Evolutionary conservation across 371 early-diverging fungal genomes (phyloP), one percentile per base, ranked within the genome.

Genomic region (Mucor indicus): DNA sequence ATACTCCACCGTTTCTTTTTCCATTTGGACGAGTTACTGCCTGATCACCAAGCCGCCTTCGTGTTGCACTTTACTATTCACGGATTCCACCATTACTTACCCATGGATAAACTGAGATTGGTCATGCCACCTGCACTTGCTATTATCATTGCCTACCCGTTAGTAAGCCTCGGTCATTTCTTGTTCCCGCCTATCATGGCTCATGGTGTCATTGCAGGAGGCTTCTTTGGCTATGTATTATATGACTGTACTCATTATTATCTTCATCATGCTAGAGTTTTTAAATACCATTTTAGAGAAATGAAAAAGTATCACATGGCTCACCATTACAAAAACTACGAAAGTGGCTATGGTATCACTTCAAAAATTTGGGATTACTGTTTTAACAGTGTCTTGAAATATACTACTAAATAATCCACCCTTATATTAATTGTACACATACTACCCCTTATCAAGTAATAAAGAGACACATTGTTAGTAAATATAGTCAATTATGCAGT

Each of bases 61-160:
- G 44, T 80, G 4, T 53, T 81, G 1, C 96, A 96, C 60, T 96
- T 96, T 52, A 48, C 86, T 54, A 65, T 93, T 20, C 96, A 96
- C 56, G 96, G 96, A 29, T 87, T 96, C 25, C 96, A 96, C 72
- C 96, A 96, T 68, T 95, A 81, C 60, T 20, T 96, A 46, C 96
- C 96, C 4, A 95, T 95, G 93, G 96, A 95, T 58, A 90, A 89
- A 52, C 57, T 92, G 71, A 87, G 98, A 11, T 75, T 97, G 29
- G 98, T 97, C 7, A 91, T 97, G 93, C 98, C 98, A 9, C 98
- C 98, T 10, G 91, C 84, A 8, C 77, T 96, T 30, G 84, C 81
- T 0, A 50, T 87, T 16, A 41, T 81, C 10, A 67, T 97, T 15
- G 79, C 83, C 11, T 52, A 64, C 19, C 87, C 89, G 13, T 44